Percentiles rank a stretch among this genome's conserved stretches.
Evolutionary conservation across 192 early-diverging fungal genomes (phyloP).

Genomic region (Coemansia sp.): DNA sequence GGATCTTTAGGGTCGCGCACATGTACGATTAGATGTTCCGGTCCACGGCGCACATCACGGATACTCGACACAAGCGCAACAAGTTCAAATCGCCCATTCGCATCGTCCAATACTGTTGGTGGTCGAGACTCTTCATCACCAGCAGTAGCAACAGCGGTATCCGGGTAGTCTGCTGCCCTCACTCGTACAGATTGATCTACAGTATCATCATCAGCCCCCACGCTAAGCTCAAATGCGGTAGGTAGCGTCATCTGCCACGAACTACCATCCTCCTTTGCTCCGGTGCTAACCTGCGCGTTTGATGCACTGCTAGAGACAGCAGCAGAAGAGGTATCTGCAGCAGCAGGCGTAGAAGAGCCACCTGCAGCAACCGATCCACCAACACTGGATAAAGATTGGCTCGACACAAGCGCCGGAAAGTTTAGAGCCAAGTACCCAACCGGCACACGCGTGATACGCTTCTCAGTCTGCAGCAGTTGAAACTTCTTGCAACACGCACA

Average conservation of each 20-base stretch:
- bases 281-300: neutral
- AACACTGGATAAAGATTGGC: neutral
- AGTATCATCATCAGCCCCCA: neutral
- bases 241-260: slow-evolving; percentile 40
- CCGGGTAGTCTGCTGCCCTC: neutral
- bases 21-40: slow-evolving; percentile 50
- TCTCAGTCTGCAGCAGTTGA: slow-evolving; percentile 73
- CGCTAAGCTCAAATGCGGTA: slow-evolving; percentile 11
- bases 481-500: slow-evolving; percentile 82
- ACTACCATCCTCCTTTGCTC: neutral
- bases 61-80: slow-evolving; percentile 45
- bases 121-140: neutral
- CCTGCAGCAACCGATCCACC: neutral
- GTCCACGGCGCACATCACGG: slow-evolving; percentile 35
- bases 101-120: neutral
- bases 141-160: neutral
- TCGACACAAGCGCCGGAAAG: slow-evolving; percentile 53
- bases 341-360: neutral
- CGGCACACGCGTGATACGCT: slow-evolving; percentile 66
- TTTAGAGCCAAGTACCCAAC: slow-evolving; percentile 74
- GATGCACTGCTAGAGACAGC: neutral
- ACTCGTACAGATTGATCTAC: neutral
- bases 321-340: slow-evolving; percentile 2
- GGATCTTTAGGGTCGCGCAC: slow-evolving; percentile 25
- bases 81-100: slow-evolving; percentile 13